Evolutionary conservation across 108 stramenopile species (phyloP), one percentile per base, ranked within the genome.

Genomic region (Asterionellopsis glacialis): DNA sequence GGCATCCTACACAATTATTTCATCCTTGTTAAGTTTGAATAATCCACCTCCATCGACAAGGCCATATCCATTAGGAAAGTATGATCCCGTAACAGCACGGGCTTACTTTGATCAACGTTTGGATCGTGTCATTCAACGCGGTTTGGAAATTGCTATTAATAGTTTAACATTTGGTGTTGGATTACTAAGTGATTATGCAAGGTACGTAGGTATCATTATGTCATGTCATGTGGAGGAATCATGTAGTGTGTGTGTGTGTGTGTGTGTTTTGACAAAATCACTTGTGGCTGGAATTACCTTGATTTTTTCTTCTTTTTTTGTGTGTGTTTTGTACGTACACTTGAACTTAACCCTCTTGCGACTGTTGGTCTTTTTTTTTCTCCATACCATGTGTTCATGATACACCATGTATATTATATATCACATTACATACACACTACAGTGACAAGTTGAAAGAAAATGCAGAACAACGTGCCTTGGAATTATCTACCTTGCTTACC

Each of bases 41-140:
- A n/a, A 66, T 18, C 51, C 57, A 44, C 76, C 76, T 15, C 70
- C 76, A 0, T 78, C 82, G 38, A 57, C 44, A 12, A 41, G 50
- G 7, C 87, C 87, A 0, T 92, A 92, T 57, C 91, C 87, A 12
- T 51, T 68, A 47, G 61, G 64, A 24, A 68, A 63, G 43, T 92
- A 92, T 59, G 91, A 92, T 75, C 78, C 91, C 22, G 51, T 61
- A 0, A 45, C 77, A 13, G 87, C 91, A 0, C 54, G 80, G 9
- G 59, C 61, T 18, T 92, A 89, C 53, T 92, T 89, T 57, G 82
- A 87, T 58, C 59, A 65, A 1, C 64, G 70, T 41, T 57, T 58
- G 1, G 25, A 51, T 9, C 13, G 59, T 54, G 85, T 83, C 1
- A 1, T 81, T 5, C 11, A 42, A 0, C 68, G 91, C 13, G 77